These are phyloP conservation scores for Euphorbia corollata DNA, from an alignment of 441 rosid species.

Conservation along the genomic window DNA sequence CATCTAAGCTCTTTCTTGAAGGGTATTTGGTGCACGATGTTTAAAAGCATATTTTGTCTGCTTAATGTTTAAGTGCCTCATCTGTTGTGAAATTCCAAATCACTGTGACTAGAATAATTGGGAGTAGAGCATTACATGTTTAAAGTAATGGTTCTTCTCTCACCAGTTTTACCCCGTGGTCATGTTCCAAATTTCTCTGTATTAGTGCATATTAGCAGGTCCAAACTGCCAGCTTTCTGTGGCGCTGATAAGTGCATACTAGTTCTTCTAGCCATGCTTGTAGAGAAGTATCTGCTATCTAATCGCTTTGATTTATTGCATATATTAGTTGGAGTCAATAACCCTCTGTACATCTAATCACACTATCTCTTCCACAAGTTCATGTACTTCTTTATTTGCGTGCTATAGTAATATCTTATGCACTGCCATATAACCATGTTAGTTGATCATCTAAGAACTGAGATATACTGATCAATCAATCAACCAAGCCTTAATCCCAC, in stretches of 20 bases:
- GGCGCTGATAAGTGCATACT: not conserved
- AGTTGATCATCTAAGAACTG: slow-evolving; percentile 1
- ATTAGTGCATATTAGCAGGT: not conserved
- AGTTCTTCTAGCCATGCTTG: not conserved
- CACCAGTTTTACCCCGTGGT: not conserved
- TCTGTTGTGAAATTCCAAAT: too few species aligned
- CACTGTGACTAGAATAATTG: not conserved
- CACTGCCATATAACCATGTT: not conserved
- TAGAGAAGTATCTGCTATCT: not conserved
- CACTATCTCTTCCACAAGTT: not conserved
- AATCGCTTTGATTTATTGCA: too few species aligned
- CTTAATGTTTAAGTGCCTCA: not conserved
- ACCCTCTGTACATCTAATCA: not conserved
- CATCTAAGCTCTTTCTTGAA: not conserved
- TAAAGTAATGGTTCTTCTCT: not conserved
- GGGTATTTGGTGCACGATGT: not conserved
- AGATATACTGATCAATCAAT: not conserved
- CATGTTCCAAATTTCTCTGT: not conserved
- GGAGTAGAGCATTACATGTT: not conserved
- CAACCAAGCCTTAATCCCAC: too few species aligned
- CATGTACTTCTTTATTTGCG: not conserved
- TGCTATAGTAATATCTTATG: not conserved
- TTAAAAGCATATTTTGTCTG: not conserved
- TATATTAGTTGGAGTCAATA: not conserved
- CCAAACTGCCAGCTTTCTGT: not conserved